These are phyloP conservation scores for Ophiorrhiza pumila DNA, from an alignment of 257 asterid genomes.

Conservation along the genomic window DNA sequence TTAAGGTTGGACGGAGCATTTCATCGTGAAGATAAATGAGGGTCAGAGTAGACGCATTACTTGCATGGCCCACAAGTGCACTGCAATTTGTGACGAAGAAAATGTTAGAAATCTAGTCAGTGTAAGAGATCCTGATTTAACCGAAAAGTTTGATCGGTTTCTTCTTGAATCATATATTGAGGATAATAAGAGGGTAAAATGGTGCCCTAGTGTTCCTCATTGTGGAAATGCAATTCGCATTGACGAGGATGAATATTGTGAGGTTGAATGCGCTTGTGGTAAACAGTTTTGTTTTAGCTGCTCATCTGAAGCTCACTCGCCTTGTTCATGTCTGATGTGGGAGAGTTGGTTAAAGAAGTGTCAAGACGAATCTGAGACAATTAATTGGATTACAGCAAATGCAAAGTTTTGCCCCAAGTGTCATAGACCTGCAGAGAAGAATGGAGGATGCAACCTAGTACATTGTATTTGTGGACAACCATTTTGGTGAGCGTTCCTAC, in stretches of 20 bases:
- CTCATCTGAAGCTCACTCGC: slow-evolving; percentile 49
- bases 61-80: slow-evolving; percentile 63
- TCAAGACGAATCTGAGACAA: slow-evolving; percentile 28
- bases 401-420: slow-evolving; percentile 53
- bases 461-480: slow-evolving; percentile 47
- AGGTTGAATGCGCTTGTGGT: slow-evolving; percentile 56
- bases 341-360: slow-evolving; percentile 48
- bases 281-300: slow-evolving; percentile 57
- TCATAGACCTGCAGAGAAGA: slow-evolving; percentile 48
- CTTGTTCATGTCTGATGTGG: slow-evolving; percentile 69
- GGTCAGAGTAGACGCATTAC: slow-evolving; percentile 49
- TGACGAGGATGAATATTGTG: slow-evolving; percentile 40
- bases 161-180: slow-evolving; percentile 61
- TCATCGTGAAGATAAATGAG: slow-evolving; percentile 49
- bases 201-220: slow-evolving; percentile 69
- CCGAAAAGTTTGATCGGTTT: slow-evolving; percentile 48
- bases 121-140: slow-evolving; percentile 36
- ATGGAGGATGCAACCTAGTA: slow-evolving; percentile 62
- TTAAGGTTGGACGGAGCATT: slow-evolving; percentile 62
- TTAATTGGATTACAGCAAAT: slow-evolving; percentile 37
- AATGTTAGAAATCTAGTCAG: slow-evolving; percentile 40
- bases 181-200: slow-evolving; percentile 52
- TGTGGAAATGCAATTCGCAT: slow-evolving; percentile 56
- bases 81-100: slow-evolving; percentile 54
- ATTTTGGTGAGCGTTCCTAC: slow-evolving; percentile 44